Percentiles rank a stretch among this genome's conserved stretches.
These are phyloP conservation scores for Myxozyma vanderwaltii DNA, from an alignment of 805 yeast genomes.

Conservation along the genomic window DNA sequence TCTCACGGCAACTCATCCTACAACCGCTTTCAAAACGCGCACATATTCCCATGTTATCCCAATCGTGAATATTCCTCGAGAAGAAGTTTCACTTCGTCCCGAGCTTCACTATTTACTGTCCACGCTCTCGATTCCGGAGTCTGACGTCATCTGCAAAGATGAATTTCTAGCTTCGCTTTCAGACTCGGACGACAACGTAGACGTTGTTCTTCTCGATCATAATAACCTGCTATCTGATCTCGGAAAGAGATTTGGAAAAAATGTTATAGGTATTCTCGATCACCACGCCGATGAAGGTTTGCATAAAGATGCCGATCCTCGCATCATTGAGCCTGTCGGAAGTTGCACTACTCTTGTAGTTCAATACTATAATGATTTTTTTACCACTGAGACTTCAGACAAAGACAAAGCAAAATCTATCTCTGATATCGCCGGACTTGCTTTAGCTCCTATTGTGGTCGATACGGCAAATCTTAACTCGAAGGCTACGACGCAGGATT, in stretches of 20 bases:
- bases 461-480: slow-evolving; percentile 73
- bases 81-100: slow-evolving; percentile 67
- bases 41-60: slow-evolving; percentile 56
- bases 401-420: slow-evolving; percentile 39
- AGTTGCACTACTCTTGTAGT: slow-evolving; percentile 80
- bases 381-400: slow-evolving; percentile 18
- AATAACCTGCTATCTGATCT: slow-evolving; percentile 61
- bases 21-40: not conserved
- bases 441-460: slow-evolving; percentile 67
- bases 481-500: slow-evolving; percentile 57
- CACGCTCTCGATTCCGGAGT: slow-evolving; percentile 50
- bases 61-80: slow-evolving; percentile 66
- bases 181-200: slow-evolving; percentile 33
- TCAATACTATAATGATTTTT: slow-evolving; percentile 53
- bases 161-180: slow-evolving; percentile 51
- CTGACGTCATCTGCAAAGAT: slow-evolving; percentile 63
- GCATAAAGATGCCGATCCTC: slow-evolving; percentile 53
- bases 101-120: slow-evolving; percentile 64
- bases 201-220: slow-evolving; percentile 78
- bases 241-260: slow-evolving; percentile 47
- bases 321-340: slow-evolving; percentile 64
- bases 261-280: slow-evolving; percentile 65
- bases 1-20: slow-evolving; percentile 44
- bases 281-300: slow-evolving; percentile 78
- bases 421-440: slow-evolving; percentile 46